Percentiles rank a stretch among this genome's conserved stretches.
Conservation (phyloP, 2,329 filamentous ascomycete species). For the Dactylonectria estremocensis region DNA sequence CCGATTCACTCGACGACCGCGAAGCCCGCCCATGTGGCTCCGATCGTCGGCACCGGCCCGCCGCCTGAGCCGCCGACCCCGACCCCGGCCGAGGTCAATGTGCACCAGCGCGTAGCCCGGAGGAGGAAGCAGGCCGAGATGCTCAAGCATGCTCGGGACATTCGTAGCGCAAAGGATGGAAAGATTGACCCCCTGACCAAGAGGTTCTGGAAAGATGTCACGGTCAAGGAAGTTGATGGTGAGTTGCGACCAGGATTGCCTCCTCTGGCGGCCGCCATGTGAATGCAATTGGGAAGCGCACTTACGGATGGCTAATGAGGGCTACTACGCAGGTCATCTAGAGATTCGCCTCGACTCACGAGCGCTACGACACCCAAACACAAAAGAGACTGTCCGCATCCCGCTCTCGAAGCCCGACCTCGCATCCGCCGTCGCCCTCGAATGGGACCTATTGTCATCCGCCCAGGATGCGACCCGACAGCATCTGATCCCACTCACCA, state of each 20-base stretch:
- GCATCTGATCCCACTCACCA: slow-evolving; percentile 92
- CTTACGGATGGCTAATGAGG: slow-evolving; percentile 23
- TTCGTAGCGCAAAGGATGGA: slow-evolving; percentile 55
- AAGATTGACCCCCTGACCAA: slow-evolving; percentile 68
- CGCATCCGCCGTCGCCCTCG: slow-evolving; percentile 87
- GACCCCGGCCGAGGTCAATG: slow-evolving; percentile 57
- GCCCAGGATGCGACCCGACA: slow-evolving; percentile 87
- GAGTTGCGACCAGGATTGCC: slow-evolving; percentile 39
- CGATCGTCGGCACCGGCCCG: slow-evolving; percentile 71
- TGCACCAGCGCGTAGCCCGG: slow-evolving; percentile 64
- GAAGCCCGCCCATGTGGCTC: slow-evolving; percentile 63
- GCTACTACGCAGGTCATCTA: slow-evolving; percentile 56
- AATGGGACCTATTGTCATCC: slow-evolving; percentile 91
- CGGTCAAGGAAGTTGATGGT: slow-evolving; percentile 78
- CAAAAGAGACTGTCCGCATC: slow-evolving; percentile 79
- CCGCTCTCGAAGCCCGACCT: slow-evolving; percentile 85
- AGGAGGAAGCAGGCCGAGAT: slow-evolving; percentile 69
- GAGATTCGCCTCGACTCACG: slow-evolving; percentile 83
- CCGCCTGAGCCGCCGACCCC: slow-evolving; percentile 71
- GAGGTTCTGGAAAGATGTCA: slow-evolving; percentile 92
- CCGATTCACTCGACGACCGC: slow-evolving; percentile 53
- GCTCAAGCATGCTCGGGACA: slow-evolving; percentile 66
- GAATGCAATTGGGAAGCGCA: background rate
- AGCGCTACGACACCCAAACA: slow-evolving; percentile 82
- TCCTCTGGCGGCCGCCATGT: slow-evolving; percentile 3